Percentiles rank a stretch among this genome's conserved stretches.
Conservation (phyloP, 2,329 filamentous ascomycete genomes). For the Fusarium goolgardi region DNA sequence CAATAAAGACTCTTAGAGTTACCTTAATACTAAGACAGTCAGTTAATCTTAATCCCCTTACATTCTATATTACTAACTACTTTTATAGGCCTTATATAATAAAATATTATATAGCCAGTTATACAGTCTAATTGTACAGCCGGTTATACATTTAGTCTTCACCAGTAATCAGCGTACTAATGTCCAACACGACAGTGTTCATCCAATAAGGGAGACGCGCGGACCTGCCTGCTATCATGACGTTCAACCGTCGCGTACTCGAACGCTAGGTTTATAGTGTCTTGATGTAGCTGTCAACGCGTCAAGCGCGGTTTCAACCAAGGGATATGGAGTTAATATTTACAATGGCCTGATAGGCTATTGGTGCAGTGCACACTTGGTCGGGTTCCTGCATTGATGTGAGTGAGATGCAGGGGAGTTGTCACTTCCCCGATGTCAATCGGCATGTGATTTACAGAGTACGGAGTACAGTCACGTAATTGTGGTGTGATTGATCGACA, state of each 20-base stretch:
- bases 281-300: not conserved
- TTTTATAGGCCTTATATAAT: too few relatives aligned
- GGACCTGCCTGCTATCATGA: conserved; percentile 29
- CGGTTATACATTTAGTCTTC: too few relatives aligned
- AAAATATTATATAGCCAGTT: too few relatives aligned
- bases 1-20: too few relatives aligned
- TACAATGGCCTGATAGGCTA: not conserved
- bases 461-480: conserved; percentile 17
- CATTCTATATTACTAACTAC: too few relatives aligned
- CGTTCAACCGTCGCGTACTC: conserved; percentile 25
- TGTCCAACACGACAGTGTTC: conserved; percentile 7
- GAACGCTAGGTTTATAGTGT: not conserved
- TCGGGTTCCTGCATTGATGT: conserved; percentile 47
- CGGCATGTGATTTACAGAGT: conserved; percentile 18
- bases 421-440: conserved; percentile 11
- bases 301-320: conserved; percentile 15
- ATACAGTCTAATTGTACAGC: too few relatives aligned
- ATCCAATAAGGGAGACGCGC: conserved; percentile 14
- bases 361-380: conserved; percentile 18
- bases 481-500: conserved; percentile 25
- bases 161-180: not conserved
- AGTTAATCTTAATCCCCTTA: too few relatives aligned
- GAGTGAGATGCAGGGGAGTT: conserved; percentile 36
- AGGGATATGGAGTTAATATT: not conserved
- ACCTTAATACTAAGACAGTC: too few relatives aligned